Percentiles rank a stretch among this genome's conserved stretches.
Conservation (phyloP, 2,329 filamentous ascomycete genomes). For the Colletotrichum sp. region DNA sequence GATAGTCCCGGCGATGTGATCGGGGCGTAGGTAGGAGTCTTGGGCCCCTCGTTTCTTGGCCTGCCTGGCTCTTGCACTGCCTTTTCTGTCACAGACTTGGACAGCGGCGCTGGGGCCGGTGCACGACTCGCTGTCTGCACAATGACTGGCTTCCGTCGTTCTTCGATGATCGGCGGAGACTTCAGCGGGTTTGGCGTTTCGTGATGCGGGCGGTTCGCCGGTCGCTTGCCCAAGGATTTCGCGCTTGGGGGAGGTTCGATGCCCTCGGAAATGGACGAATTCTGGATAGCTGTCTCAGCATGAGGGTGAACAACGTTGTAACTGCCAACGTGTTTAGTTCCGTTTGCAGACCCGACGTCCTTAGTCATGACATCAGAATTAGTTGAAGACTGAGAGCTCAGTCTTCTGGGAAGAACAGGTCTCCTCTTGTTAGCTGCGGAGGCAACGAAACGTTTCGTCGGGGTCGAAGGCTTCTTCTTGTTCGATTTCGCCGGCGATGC, state of each 20-base stretch:
- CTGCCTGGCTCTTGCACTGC: not conserved
- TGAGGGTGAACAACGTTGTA: conserved; percentile 31
- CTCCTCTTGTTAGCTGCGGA: conserved; percentile 49
- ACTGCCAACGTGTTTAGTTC: conserved; percentile 26
- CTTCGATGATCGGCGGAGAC: not conserved
- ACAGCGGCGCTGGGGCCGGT: conserved; percentile 1
- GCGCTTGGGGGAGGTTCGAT: conserved; percentile 32
- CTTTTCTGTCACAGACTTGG: not conserved
- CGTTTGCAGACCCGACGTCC: conserved; percentile 30
- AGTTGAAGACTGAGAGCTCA: conserved; percentile 52
- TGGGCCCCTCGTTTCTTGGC: not conserved
- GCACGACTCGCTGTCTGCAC: not conserved
- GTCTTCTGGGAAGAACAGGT: conserved; percentile 49
- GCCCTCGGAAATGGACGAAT: not conserved
- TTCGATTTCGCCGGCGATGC: conserved; percentile 28
- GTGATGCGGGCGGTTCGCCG: conserved; percentile 25
- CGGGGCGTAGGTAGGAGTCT: conserved; percentile 2
- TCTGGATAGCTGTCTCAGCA: conserved; percentile 24
- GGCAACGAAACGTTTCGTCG: conserved; percentile 47
- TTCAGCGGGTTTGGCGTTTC: not conserved
- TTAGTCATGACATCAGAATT: conserved; percentile 37
- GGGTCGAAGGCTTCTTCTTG: conserved; percentile 30
- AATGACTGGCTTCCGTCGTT: conserved; percentile 2
- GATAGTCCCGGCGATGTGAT: not conserved
- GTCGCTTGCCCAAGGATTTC: conserved; percentile 56